A percentile compares a stretch with the other conserved stretches of the same genome.
These are phyloP conservation scores for Periconia sp. DNA, from an alignment of 2,329 filamentous ascomycete genomes.

Conservation along the genomic window DNA sequence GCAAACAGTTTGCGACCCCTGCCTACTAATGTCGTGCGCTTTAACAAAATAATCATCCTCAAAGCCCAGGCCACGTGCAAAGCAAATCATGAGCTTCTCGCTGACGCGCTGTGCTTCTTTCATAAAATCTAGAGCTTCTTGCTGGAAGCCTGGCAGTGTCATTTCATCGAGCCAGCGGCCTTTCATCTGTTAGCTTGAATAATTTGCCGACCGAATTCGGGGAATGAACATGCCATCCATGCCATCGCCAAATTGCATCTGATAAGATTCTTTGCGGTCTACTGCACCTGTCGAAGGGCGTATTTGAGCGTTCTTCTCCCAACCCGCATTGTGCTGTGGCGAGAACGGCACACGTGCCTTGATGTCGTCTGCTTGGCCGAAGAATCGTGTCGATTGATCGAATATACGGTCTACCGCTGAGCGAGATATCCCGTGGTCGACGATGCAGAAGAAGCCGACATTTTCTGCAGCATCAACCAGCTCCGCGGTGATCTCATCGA, in stretches of 20 bases:
- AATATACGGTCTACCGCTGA: constrained; percentile 61
- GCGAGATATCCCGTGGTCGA: constrained; percentile 61
- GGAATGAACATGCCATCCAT: constrained; percentile 50
- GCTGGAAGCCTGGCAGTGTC: constrained; percentile 57
- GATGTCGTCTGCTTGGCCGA: constrained; percentile 57
- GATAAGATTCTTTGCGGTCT: constrained; percentile 68
- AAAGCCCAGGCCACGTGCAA: constrained; percentile 64
- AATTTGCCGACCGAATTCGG: not conserved
- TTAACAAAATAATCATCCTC: constrained; percentile 62
- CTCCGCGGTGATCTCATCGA: constrained; percentile 60
- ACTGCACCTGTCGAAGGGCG: constrained; percentile 64
- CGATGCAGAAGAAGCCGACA: constrained; percentile 65
- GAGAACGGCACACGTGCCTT: constrained; percentile 64
- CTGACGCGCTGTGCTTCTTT: constrained; percentile 58
- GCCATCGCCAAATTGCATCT: constrained; percentile 65
- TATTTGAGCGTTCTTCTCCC: constrained; percentile 66
- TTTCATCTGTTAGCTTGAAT: constrained; percentile 6
- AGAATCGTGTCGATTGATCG: constrained; percentile 59
- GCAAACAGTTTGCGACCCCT: constrained; percentile 62
- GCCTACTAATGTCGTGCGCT: constrained; percentile 57
- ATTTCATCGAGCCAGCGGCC: constrained; percentile 57
- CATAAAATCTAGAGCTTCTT: constrained; percentile 60
- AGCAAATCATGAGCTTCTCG: constrained; percentile 64
- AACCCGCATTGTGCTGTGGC: constrained; percentile 61
- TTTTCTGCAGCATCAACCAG: constrained; percentile 63